Conservation (phyloP, 2,329 filamentous ascomycete genomes). For the Calonectria pseudoreteaudii region DNA sequence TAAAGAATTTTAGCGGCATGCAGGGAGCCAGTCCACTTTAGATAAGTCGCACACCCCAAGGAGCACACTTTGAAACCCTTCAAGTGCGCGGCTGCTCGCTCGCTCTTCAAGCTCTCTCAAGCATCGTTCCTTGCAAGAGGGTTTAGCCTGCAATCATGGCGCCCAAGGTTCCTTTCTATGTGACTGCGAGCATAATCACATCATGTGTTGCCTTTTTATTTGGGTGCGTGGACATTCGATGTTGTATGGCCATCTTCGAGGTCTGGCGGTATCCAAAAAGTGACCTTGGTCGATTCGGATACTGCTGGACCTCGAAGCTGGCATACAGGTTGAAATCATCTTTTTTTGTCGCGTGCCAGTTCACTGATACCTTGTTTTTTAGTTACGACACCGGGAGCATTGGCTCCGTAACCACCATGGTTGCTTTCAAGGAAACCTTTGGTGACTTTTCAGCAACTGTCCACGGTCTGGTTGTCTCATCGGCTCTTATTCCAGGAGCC, state of each 20-base stretch:
- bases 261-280: background rate
- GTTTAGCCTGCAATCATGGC: background rate
- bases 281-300: background rate
- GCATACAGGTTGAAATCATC: background rate
- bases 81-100: background rate
- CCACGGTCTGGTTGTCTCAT: slow-evolving; percentile 70
- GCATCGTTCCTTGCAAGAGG: background rate
- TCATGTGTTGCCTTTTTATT: slow-evolving; percentile 49
- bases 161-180: slow-evolving; percentile 42
- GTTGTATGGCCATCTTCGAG: background rate
- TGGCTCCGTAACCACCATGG: slow-evolving; percentile 70
- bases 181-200: slow-evolving; percentile 44
- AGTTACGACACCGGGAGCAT: slow-evolving; percentile 62
- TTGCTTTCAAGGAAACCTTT: slow-evolving; percentile 60
- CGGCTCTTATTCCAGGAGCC: slow-evolving; percentile 69
- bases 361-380: background rate
- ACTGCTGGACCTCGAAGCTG: background rate
- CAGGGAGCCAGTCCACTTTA: slow-evolving; percentile 22
- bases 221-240: slow-evolving; percentile 34
- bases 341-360: background rate
- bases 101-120: background rate
- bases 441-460: slow-evolving; percentile 65
- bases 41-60: slow-evolving; percentile 24
- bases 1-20: slow-evolving; percentile 9
- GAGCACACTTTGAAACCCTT: slow-evolving; percentile 4